Conservation (phyloP, 176 grass and related monocot species). For the Coix lacrymajobi region DNA sequence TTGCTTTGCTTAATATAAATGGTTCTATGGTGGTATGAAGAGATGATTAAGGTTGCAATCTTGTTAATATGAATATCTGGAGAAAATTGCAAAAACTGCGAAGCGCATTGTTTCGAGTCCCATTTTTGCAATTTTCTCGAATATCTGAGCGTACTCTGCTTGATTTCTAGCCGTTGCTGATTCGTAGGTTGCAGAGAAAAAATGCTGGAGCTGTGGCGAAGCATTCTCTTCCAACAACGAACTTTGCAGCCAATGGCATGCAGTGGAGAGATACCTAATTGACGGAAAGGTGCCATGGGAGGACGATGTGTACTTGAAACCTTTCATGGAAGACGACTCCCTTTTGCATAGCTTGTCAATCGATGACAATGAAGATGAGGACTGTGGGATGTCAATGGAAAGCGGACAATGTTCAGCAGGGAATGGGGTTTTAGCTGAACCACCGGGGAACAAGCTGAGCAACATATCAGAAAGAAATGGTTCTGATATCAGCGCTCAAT, state of each 20-base stretch:
- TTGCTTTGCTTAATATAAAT: background rate
- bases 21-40: background rate
- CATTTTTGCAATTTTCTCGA: too few relatives aligned
- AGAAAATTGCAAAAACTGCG: too few relatives aligned
- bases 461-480: background rate
- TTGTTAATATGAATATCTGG: too few relatives aligned
- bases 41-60: background rate
- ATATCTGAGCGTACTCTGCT: background rate
- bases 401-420: slow-evolving; percentile 26
- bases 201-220: slow-evolving; percentile 62
- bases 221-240: slow-evolving; percentile 35
- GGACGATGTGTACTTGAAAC: slow-evolving; percentile 68
- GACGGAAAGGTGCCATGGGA: slow-evolving; percentile 61
- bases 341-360: slow-evolving; percentile 74
- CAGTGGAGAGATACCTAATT: slow-evolving; percentile 16
- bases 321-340: slow-evolving; percentile 71
- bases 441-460: background rate
- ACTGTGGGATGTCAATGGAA: slow-evolving; percentile 26
- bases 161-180: background rate
- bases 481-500: slow-evolving; percentile 22
- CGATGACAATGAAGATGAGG: slow-evolving; percentile 43
- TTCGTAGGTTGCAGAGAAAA: slow-evolving; percentile 73
- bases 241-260: slow-evolving; percentile 41
- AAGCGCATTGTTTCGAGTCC: too few relatives aligned
- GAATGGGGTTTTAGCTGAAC: slow-evolving; percentile 18